Conservation (phyloP, 495 filamentous ascomycete species). For the Penicillium dipodomyicola region DNA sequence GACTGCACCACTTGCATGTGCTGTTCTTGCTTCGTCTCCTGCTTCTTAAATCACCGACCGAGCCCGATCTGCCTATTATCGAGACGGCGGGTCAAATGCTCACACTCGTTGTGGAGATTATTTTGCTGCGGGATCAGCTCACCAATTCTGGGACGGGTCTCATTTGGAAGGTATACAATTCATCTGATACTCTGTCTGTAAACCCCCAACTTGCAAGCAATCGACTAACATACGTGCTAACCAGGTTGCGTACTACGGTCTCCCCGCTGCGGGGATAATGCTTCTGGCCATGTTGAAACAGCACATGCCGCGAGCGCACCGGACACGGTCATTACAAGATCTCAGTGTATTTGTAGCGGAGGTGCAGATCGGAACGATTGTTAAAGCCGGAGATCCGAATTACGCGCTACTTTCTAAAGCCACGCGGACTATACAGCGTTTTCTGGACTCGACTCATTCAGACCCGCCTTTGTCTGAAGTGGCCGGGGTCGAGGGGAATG, state of each 20-base stretch:
- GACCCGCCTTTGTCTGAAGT: constrained; percentile 14
- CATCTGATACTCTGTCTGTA: not conserved
- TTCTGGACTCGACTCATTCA: constrained; percentile 32
- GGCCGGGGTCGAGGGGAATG: constrained; percentile 16
- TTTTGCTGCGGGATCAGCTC: constrained; percentile 39
- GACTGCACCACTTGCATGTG: constrained; percentile 43
- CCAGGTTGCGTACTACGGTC: constrained; percentile 42
- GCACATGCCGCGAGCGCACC: constrained; percentile 16
- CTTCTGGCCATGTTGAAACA: constrained; percentile 37
- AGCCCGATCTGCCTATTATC: constrained; percentile 34
- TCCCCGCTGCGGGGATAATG: constrained; percentile 42
- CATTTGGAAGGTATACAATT: constrained; percentile 39
- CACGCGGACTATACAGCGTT: constrained; percentile 32
- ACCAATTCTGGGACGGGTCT: constrained; percentile 42
- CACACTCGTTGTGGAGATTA: constrained; percentile 35
- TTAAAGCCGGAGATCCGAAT: constrained; percentile 36
- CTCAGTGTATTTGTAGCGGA: constrained; percentile 42
- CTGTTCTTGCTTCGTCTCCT: constrained; percentile 38
- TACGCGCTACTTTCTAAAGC: constrained; percentile 34
- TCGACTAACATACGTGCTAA: not conserved
- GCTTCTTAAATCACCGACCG: constrained; percentile 29
- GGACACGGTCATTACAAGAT: constrained; percentile 32
- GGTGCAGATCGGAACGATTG: constrained; percentile 36
- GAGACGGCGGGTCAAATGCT: constrained; percentile 37
- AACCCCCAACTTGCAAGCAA: not conserved